Percentiles rank a stretch among this genome's conserved stretches.
Evolutionary conservation across 306 rosid genomes (phyloP).

Genomic region (Quercus robur): DNA sequence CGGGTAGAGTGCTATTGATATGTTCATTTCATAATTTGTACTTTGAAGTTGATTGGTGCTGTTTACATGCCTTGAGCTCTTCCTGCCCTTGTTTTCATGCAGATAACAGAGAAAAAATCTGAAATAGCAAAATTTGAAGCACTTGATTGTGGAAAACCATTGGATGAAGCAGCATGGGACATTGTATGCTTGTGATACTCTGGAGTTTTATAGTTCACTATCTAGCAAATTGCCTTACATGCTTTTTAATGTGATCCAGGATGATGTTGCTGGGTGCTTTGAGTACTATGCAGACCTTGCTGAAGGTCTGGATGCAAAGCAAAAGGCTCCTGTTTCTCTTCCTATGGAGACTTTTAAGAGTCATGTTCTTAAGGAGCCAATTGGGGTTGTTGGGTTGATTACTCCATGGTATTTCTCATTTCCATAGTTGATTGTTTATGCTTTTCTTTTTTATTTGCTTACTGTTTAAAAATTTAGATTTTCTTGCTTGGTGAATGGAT

Average conservation of each 20-base stretch:
- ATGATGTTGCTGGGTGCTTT: slow-evolving; percentile 97
- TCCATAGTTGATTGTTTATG: background rate
- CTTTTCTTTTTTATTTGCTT: background rate
- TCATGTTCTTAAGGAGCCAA: slow-evolving; percentile 79
- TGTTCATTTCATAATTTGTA: background rate
- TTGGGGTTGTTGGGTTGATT: slow-evolving; percentile 85
- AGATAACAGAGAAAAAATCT: slow-evolving; percentile 66
- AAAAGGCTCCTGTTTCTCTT: slow-evolving; percentile 71
- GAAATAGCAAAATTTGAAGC: slow-evolving; percentile 69
- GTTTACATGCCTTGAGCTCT: slow-evolving; percentile 5
- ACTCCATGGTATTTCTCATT: slow-evolving; percentile 75
- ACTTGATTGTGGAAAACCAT: slow-evolving; percentile 82
- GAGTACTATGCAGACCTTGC: slow-evolving; percentile 97
- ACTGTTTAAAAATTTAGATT: background rate
- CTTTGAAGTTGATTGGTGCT: background rate
- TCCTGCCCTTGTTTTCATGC: background rate
- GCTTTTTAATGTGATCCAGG: slow-evolving; percentile 41
- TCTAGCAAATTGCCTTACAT: slow-evolving; percentile 3
- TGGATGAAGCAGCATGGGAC: slow-evolving; percentile 96
- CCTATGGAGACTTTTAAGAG: slow-evolving; percentile 82
- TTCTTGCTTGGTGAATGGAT: background rate
- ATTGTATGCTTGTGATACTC: slow-evolving; percentile 37
- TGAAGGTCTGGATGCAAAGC: slow-evolving; percentile 80
- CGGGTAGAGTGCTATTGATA: background rate
- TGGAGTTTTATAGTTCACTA: background rate